Evolutionary conservation across 192 early-diverging fungal species (phyloP).

Genomic region (Podila minutissima): DNA sequence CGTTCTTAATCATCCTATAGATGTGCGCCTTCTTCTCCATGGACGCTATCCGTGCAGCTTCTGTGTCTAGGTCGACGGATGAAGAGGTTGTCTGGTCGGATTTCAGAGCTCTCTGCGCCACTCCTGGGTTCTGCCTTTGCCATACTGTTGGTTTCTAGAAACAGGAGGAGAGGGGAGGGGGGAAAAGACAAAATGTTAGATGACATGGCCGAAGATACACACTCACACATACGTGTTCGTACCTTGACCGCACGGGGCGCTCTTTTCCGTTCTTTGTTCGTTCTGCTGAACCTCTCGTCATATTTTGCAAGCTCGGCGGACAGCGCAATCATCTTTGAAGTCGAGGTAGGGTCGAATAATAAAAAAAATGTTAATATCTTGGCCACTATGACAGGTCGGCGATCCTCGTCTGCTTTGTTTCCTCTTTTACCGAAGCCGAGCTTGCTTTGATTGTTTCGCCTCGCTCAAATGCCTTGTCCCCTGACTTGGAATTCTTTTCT

Average conservation of each 20-base stretch:
- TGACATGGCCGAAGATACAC: neutral
- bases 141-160: constrained; percentile 59
- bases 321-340: constrained; percentile 24
- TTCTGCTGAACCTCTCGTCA: constrained; percentile 21
- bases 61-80: constrained; percentile 34
- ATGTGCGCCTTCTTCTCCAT: constrained; percentile 71
- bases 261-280: constrained; percentile 19
- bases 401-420: too few species aligned
- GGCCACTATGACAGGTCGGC: too few species aligned
- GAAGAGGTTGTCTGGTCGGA: constrained; percentile 23
- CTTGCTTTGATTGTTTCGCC: constrained; percentile 19
- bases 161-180: neutral
- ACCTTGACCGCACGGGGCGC: constrained; percentile 34
- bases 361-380: neutral
- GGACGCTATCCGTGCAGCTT: constrained; percentile 51
- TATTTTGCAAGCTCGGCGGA: constrained; percentile 45
- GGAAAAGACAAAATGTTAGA: neutral
- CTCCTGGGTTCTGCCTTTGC: constrained; percentile 61
- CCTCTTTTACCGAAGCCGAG: constrained; percentile 25
- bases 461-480: constrained; percentile 14
- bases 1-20: constrained; percentile 62
- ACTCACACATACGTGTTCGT: neutral
- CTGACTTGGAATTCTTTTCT: neutral
- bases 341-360: neutral
- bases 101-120: constrained; percentile 49